Evolutionary conservation across 495 filamentous ascomycete species (phyloP), one percentile per base, ranked within the genome.

Genomic region (Amniculicola lignicola): DNA sequence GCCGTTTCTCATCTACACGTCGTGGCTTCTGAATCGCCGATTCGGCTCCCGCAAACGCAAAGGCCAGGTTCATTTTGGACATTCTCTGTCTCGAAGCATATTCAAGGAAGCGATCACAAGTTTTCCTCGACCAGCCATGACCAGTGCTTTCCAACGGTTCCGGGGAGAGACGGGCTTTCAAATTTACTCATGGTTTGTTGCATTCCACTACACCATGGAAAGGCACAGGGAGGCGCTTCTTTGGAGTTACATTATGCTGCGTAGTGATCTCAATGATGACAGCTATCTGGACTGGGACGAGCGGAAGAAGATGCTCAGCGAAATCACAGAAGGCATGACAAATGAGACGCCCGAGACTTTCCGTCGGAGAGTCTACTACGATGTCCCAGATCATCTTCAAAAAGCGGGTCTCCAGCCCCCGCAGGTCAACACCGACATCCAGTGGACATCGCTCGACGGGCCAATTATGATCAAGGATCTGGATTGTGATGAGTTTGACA

Each of bases 171-270:
- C 70, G 2, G 57, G 61, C 2, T 75, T 69, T 44, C 72, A 75
- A 58, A 65, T 75, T 5, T 74, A 70, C 38, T 70, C 72, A 2
- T 75, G 72, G 72, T 75, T 56, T 54, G 71, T 65, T 2, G 57
- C 61, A 16, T 74, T 75, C 51, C 72, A 75, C 54, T 75, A 75
- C 52, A 72, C 68, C 39, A 75, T 75, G 51, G 72, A 75, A 50
- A 44, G 72, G 16, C 71, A 73, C 54, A 57, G 72, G 3, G 72
- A 75, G 54, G 72, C 67, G 7, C 53, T 75, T 16, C 58, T 75
- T 2, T 75, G 72, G 72, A 74, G 71, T 48, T 74, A 72, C 39
- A 64, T 75, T 48, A 67, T 70, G 61, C 62, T 66, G 14, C 70
- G 71, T 3, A 67, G 60, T n/a, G 72, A 75, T 50, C 25, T 29